Conservation (phyloP, 163 green algal species). For the Prototheca cutis region DNA sequence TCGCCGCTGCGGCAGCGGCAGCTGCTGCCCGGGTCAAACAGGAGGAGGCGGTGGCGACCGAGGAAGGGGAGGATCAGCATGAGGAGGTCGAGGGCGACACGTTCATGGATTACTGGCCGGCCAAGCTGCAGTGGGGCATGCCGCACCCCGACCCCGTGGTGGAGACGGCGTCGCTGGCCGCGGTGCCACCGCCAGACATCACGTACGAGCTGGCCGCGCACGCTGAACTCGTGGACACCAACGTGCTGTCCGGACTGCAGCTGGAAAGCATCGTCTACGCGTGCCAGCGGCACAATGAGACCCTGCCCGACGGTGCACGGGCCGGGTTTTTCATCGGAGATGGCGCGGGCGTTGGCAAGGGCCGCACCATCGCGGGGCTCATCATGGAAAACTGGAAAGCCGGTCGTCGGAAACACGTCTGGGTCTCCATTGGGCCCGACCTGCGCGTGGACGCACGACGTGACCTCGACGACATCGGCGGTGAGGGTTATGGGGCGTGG, state of each 20-base stretch:
- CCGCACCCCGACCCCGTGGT: slow-evolving; percentile 63
- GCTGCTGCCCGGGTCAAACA: neutral
- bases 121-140: slow-evolving; percentile 35
- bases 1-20: neutral
- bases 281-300: slow-evolving; percentile 60
- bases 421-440: slow-evolving; percentile 64
- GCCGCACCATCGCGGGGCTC: slow-evolving; percentile 65
- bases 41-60: neutral
- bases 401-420: slow-evolving; percentile 43
- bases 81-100: slow-evolving; percentile 22
- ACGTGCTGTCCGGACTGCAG: slow-evolving; percentile 67
- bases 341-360: slow-evolving; percentile 62
- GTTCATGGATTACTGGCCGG: slow-evolving; percentile 15
- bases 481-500: neutral
- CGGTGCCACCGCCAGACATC: slow-evolving; percentile 54
- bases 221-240: slow-evolving; percentile 22
- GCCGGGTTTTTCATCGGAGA: slow-evolving; percentile 49
- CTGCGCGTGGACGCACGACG: slow-evolving; percentile 59
- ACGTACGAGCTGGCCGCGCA: slow-evolving; percentile 32
- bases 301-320: slow-evolving; percentile 43
- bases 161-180: slow-evolving; percentile 53
- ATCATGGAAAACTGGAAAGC: slow-evolving; percentile 72
- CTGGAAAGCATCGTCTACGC: slow-evolving; percentile 73
- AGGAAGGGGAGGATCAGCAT: slow-evolving; percentile 1
- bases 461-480: slow-evolving; percentile 58